Evolutionary conservation across 202 grass and related monocot genomes (phyloP), one percentile per base, ranked within the genome.

Genomic region (Saccharum hybrid): DNA sequence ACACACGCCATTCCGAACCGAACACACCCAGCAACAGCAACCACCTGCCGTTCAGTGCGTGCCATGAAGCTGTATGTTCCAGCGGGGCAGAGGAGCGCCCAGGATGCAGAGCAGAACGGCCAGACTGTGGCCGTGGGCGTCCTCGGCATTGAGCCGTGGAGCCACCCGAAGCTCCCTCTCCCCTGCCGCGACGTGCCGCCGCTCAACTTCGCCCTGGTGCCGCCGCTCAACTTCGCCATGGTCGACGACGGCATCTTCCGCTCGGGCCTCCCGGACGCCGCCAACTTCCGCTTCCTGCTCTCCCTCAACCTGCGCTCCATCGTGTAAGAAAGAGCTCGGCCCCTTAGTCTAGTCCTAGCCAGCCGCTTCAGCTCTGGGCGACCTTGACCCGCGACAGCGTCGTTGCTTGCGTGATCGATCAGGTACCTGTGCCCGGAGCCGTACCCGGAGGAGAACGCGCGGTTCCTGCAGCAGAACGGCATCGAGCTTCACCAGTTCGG

Each of bases 361-460:
- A 41, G 8, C 33, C 64, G 60, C 81, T 12, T 40, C 10, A 12
- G 31, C 13, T 66, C 63, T 4, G 30, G 59, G 0, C 18, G n/a
- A 5, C 59, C 23, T 11, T 28, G 61, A 63, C 61, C 61, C 26
- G 10, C 56, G 6, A 7, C 12, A 8, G 18, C 41, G 31, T 15
- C 8, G n/a, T 60, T 28, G 64, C 31, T 16, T 62, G 79, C 3
- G 21, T 45, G 51, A 72, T 34, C 6, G 10, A 34, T 63, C 86
- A 99, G 96, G 86, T 99, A 93, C 83, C 82, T 99, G 21, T 96
- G 96, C 81, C 96, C 91, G 68, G 96, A 94, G 88, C 88, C 96
- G 52, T 99, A 99, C 79, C 96, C 90, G 30, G 91, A 91, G 72
- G 89, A 79, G 68, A 99, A 86, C 81, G 52, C 87, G 66, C 72